A percentile compares a stretch with the other conserved stretches of the same genome.
These are phyloP conservation scores for Eucalyptus polybractea DNA, from an alignment of 345 rosid genomes.

Conservation along the genomic window DNA sequence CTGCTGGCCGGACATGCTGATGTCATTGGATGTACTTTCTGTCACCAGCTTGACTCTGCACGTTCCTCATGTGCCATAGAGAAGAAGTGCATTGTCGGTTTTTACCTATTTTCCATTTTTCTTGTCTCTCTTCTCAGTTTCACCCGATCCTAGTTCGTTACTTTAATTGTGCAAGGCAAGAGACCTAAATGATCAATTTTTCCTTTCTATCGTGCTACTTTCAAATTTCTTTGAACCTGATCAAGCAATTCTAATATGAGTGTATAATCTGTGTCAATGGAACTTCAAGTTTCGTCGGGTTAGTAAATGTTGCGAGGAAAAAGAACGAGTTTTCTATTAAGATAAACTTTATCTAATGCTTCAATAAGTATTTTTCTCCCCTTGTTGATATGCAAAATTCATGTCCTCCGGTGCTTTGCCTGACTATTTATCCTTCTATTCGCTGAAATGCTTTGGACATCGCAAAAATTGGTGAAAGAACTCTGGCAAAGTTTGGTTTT, in stretches of 20 bases:
- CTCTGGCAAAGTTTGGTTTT: too few relatives aligned
- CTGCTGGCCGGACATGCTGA: not conserved
- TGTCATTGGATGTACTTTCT: not conserved
- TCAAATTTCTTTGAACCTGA: not conserved
- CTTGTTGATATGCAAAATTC: too few relatives aligned
- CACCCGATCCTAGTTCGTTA: not conserved
- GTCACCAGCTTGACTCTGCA: not conserved
- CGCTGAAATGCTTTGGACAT: too few relatives aligned
- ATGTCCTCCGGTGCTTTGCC: too few relatives aligned
- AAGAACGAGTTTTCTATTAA: too few relatives aligned
- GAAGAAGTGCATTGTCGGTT: not conserved
- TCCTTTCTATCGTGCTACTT: not conserved
- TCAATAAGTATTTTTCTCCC: too few relatives aligned
- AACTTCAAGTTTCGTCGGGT: not conserved
- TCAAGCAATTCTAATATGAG: not conserved
- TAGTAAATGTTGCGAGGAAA: not conserved
- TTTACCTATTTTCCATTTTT: not conserved
- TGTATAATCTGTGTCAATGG: not conserved
- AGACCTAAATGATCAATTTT: not conserved
- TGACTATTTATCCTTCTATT: too few relatives aligned
- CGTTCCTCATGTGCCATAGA: not conserved
- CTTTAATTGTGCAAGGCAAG: not conserved
- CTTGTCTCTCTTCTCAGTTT: not conserved
- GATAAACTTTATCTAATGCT: too few relatives aligned
- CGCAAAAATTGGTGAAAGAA: too few relatives aligned